These are phyloP conservation scores for Tulasnella sp. DNA, from an alignment of 768 basidiomycete species.

Conservation along the genomic window DNA sequence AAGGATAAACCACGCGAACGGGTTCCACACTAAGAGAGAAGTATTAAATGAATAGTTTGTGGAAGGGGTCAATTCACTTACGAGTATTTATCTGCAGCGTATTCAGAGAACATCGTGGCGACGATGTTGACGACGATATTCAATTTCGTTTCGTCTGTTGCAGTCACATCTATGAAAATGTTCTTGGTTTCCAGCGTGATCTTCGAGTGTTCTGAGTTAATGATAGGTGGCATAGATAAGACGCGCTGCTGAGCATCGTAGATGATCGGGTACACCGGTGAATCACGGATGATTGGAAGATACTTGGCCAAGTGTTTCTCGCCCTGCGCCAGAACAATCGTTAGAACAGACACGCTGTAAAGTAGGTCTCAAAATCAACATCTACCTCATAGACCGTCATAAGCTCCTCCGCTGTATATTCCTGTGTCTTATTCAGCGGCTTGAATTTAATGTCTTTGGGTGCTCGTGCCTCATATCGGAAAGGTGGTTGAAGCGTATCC, in stretches of 20 bases:
- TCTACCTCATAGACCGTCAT: constrained; percentile 90
- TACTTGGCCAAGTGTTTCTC: constrained; percentile 87
- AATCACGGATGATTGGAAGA: constrained; percentile 86
- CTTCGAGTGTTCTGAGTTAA: constrained; percentile 95
- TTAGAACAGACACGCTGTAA: no score
- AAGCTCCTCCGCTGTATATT: constrained; percentile 77
- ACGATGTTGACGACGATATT: constrained; percentile 93
- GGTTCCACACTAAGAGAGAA: constrained; percentile 69
- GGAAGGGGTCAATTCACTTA: constrained; percentile 34
- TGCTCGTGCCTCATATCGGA: constrained; percentile 71
- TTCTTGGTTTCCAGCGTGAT: constrained; percentile 89
- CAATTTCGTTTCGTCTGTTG: constrained; percentile 93
- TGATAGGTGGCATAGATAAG: constrained; percentile 95
- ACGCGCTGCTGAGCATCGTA: constrained; percentile 84
- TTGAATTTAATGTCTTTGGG: constrained; percentile 88
- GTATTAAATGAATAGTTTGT: not conserved
- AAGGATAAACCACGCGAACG: constrained; percentile 69
- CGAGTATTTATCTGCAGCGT: constrained; percentile 87
- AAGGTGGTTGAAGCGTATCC: constrained; percentile 77
- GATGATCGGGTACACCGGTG: constrained; percentile 94
- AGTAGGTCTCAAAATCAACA: not conserved
- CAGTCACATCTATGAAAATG: constrained; percentile 94
- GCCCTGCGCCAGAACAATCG: no score
- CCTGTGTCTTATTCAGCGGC: constrained; percentile 69
- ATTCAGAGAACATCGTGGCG: constrained; percentile 96